A percentile compares a stretch with the other conserved stretches of the same genome.
phyloP scores from a whole-genome alignment of 164 flowering plant species.

The Chimonanthus praecox region DNA sequence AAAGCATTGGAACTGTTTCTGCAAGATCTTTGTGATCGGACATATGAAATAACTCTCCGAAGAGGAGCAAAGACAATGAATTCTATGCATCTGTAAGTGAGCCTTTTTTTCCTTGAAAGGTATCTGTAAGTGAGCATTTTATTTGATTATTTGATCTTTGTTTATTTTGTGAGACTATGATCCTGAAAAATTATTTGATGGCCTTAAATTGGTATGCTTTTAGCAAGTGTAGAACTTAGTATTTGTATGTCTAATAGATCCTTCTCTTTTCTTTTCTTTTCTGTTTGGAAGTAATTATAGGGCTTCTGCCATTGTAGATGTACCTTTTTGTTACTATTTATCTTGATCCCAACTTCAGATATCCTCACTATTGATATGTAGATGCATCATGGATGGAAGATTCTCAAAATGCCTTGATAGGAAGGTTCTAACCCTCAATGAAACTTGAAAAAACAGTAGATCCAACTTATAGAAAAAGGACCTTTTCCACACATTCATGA shows the following conservation, averaged over 20 bases:
- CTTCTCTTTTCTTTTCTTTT: too few species aligned
- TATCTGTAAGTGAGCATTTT: background rate
- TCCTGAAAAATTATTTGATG: too few species aligned
- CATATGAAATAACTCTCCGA: slow-evolving; percentile 17
- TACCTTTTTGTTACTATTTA: background rate
- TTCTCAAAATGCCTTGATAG: too few species aligned
- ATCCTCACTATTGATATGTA: background rate
- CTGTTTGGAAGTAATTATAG: background rate
- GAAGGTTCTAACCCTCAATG: too few species aligned
- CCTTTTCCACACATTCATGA: too few species aligned
- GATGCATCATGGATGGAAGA: background rate
- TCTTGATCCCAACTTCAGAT: background rate
- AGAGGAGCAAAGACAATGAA: slow-evolving; percentile 22
- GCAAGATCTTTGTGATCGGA: slow-evolving; percentile 18
- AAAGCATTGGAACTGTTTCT: slow-evolving; percentile 19
- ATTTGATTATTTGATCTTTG: background rate
- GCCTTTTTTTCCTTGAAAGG: background rate
- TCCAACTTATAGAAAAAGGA: too few species aligned
- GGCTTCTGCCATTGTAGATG: background rate
- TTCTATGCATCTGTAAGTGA: slow-evolving; percentile 17
- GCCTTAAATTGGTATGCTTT: too few species aligned
- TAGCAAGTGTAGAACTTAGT: background rate
- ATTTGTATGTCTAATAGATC: too few species aligned
- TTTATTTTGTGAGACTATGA: too few species aligned
- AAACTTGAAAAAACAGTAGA: too few species aligned